phyloP scores from a whole-genome alignment of 805 yeast species.

The Metschnikowia chrysomelidarum region DNA sequence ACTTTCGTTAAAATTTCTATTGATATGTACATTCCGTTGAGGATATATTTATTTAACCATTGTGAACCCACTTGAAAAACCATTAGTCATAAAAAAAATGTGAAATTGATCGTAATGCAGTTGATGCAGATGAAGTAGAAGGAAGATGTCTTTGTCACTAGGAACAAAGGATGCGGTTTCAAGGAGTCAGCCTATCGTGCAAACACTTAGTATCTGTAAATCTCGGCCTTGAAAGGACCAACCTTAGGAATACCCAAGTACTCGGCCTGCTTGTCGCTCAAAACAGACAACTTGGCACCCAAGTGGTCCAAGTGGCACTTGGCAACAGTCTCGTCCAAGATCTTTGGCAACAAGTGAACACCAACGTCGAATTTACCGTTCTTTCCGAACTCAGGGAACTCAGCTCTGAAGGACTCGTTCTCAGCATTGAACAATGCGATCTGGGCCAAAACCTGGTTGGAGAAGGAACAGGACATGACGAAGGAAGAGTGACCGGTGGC shows the following conservation, averaged over 20 bases:
- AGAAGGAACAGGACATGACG: conserved; percentile 99
- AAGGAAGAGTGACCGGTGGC: conserved; percentile 99
- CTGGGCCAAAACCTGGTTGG: conserved; percentile 99
- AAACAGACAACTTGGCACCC: conserved; percentile 80
- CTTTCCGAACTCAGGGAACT: conserved; percentile 87
- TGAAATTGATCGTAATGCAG: conserved; percentile 38
- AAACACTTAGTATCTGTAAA: conserved; percentile 84
- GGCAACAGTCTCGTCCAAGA: conserved; percentile 98
- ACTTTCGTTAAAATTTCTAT: conserved; percentile 7
- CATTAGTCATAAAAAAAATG: conserved; percentile 18
- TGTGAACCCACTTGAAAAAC: conserved; percentile 24
- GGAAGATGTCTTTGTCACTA: conserved; percentile 7
- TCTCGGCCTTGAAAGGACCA: conserved; percentile 98
- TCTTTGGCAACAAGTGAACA: conserved; percentile 96
- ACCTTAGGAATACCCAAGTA: conserved; percentile 87
- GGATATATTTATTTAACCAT: conserved; percentile 33
- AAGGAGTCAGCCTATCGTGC: conserved; percentile 6
- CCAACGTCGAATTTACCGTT: conserved; percentile 88
- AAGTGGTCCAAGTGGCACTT: conserved; percentile 93
- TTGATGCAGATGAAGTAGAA: conserved; percentile 40
- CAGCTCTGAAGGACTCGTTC: conserved; percentile 73
- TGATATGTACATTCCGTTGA: conserved; percentile 36
- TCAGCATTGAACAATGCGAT: conserved; percentile 76
- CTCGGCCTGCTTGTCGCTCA: conserved; percentile 81
- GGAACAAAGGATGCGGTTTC: conserved; percentile 13